Percentiles rank a stretch among this genome's conserved stretches.
Evolutionary conservation across 371 early-diverging fungal species (phyloP).

Genomic region (Lichtheimia ornata): DNA sequence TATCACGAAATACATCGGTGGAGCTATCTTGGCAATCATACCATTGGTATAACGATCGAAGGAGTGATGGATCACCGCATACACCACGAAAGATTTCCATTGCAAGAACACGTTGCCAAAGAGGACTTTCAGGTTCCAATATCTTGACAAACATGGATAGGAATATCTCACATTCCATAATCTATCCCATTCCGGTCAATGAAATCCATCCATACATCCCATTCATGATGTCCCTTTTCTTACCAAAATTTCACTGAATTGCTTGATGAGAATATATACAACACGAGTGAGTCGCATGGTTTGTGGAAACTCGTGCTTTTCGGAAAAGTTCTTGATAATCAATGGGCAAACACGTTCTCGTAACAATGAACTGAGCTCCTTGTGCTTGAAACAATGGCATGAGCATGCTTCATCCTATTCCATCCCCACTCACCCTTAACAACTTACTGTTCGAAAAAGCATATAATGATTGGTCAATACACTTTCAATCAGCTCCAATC

Average conservation of each 20-base stretch:
- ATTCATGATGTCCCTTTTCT: neutral
- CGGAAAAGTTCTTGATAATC: constrained; percentile 88
- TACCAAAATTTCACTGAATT: constrained; percentile 77
- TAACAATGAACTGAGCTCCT: constrained; percentile 69
- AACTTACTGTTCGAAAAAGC: constrained; percentile 72
- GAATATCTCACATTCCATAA: constrained; percentile 93
- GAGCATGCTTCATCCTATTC: neutral
- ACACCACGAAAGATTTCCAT: constrained; percentile 83
- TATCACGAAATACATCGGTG: constrained; percentile 79
- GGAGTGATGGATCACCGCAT: constrained; percentile 60
- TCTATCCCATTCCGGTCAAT: constrained; percentile 26
- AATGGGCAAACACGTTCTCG: constrained; percentile 86
- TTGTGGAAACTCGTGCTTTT: constrained; percentile 82
- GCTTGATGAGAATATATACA: constrained; percentile 77
- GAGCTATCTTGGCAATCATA: constrained; percentile 77
- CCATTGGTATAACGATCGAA: constrained; percentile 67
- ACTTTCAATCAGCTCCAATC: constrained; percentile 93
- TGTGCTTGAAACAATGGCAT: constrained; percentile 46
- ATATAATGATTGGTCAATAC: constrained; percentile 77
- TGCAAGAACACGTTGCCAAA: constrained; percentile 89
- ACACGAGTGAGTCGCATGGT: constrained; percentile 86
- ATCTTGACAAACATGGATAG: constrained; percentile 85
- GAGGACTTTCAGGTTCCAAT: constrained; percentile 74
- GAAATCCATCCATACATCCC: neutral
- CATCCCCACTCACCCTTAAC: neutral